phyloP scores from a whole-genome alignment of 2,329 filamentous ascomycete genomes.

The Penicillium griseofulvum region DNA sequence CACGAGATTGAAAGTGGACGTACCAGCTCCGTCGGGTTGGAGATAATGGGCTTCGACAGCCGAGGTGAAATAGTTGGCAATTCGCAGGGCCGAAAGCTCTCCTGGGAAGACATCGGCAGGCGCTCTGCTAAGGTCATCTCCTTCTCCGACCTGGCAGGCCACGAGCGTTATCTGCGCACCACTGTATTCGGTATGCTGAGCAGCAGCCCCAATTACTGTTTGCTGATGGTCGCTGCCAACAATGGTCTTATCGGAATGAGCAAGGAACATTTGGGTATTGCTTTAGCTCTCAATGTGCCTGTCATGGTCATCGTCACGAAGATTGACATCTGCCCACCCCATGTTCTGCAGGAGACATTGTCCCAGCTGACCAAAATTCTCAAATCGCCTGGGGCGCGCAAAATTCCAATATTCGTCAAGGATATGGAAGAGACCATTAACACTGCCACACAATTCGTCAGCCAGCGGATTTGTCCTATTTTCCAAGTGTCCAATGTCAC shows the following conservation, averaged over 20 bases:
- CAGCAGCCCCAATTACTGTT: constrained; percentile 93
- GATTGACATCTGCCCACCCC: constrained; percentile 95
- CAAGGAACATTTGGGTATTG: constrained; percentile 95
- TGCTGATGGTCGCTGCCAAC: constrained; percentile 97
- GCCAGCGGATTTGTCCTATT: constrained; percentile 89
- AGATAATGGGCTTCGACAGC: constrained; percentile 96
- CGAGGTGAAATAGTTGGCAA: constrained; percentile 78
- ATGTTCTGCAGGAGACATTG: constrained; percentile 91
- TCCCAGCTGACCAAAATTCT: constrained; percentile 88
- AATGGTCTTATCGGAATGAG: constrained; percentile 98
- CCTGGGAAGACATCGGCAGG: constrained; percentile 97
- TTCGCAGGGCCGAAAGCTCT: constrained; percentile 79
- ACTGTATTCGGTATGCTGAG: constrained; percentile 94
- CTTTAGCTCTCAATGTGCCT: constrained; percentile 88
- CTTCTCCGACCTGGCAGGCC: constrained; percentile 92
- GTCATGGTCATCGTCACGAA: constrained; percentile 98
- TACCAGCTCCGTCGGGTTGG: constrained; percentile 96
- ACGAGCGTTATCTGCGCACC: constrained; percentile 91
- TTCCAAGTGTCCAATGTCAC: constrained; percentile 99
- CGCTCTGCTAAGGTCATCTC: constrained; percentile 93
- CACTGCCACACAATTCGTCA: constrained; percentile 93
- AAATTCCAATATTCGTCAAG: constrained; percentile 95
- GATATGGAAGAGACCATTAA: constrained; percentile 88
- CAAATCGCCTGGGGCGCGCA: constrained; percentile 87
- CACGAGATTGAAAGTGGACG: constrained; percentile 95